Base-by-base conservation (phyloP, 192 early-diverging fungal species). In the Umbelopsis isabellina region DNA sequence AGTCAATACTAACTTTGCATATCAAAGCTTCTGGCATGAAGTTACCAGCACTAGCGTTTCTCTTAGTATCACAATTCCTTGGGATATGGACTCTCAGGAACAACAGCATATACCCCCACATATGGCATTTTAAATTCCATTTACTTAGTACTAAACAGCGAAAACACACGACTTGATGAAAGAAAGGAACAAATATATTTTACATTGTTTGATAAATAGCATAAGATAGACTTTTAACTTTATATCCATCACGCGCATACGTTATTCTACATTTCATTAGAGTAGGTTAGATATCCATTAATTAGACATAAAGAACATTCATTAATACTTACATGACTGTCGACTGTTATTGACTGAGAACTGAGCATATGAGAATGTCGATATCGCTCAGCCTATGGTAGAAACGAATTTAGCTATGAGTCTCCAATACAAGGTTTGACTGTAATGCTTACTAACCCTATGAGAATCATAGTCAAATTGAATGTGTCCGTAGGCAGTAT, bases 11-110 rank as follows among this genome's bases (percentile, higher is more conserved):
- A 33, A n/a, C 13, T 18, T 33, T 35, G 82, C 1, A 84, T 77
- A 61, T 35, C 3, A 61, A 2, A 61, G 85, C 4, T 86, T 77
- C 65, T 80, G 79, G 77, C 85, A 86, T 67, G 85, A 86, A 66
- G 85, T 86, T 1, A 82, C 80, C 11, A 86, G 82, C 48, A 65
- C 82, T 15, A 73, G 74, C 16, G 76, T 73, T 21, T 79, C 77
- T 37, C 55, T 86, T 21, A 82, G 80, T 45, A 70, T 86, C 49
- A 86, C 85, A 0, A 67, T 86, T 4, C 76, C 85, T 21, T 86
- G 81, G 83, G 85, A 86, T 66, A 86, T 86, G 85, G 74, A 68
- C 18, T 44, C 44, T 7, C 68, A 27, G 55, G 85, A 86, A 67
- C 21, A 79, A 46, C 47, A 82, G 44, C 65, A 78, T 48, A 65